These are phyloP conservation scores for Phaffomyces antillensis DNA, from an alignment of 805 yeast genomes.

Conservation along the genomic window DNA sequence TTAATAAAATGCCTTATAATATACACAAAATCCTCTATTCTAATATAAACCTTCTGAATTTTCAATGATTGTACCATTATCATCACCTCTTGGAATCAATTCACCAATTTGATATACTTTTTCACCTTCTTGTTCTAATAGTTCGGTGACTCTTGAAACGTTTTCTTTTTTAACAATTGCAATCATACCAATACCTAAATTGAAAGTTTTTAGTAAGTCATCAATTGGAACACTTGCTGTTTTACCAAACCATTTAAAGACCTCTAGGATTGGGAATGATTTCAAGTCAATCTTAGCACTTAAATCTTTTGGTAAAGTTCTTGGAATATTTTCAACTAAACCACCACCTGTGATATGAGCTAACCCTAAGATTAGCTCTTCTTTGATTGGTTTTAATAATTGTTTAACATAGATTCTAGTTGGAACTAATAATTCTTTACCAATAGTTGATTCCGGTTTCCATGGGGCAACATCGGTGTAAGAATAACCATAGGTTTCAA, in stretches of 20 bases:
- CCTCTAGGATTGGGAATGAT: conserved; percentile 79
- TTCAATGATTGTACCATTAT: conserved; percentile 46
- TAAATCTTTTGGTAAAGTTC: conserved; percentile 78
- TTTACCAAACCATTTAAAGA: conserved; percentile 90
- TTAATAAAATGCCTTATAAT: not conserved
- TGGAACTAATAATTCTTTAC: conserved; percentile 81
- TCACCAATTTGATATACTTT: conserved; percentile 64
- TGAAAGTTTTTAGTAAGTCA: conserved; percentile 86
- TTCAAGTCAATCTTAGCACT: conserved; percentile 76
- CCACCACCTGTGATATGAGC: conserved; percentile 99
- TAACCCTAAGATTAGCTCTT: conserved; percentile 70
- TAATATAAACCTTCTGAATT: conserved; percentile 27
- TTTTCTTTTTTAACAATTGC: conserved; percentile 68
- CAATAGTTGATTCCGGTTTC: conserved; percentile 63
- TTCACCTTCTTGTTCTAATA: conserved; percentile 64
- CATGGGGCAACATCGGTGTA: conserved; percentile 84
- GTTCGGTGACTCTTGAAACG: conserved; percentile 46
- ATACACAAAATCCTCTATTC: not conserved
- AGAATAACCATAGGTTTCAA: conserved; percentile 65
- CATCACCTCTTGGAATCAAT: conserved; percentile 40
- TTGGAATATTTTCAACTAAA: conserved; percentile 88
- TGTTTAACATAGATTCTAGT: conserved; percentile 94
- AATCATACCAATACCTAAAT: conserved; percentile 96
- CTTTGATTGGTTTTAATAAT: conserved; percentile 63
- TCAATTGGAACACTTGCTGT: conserved; percentile 83